Evolutionary conservation across 164 flowering plant species (phyloP).

Genomic region (Aristolochia californica): DNA sequence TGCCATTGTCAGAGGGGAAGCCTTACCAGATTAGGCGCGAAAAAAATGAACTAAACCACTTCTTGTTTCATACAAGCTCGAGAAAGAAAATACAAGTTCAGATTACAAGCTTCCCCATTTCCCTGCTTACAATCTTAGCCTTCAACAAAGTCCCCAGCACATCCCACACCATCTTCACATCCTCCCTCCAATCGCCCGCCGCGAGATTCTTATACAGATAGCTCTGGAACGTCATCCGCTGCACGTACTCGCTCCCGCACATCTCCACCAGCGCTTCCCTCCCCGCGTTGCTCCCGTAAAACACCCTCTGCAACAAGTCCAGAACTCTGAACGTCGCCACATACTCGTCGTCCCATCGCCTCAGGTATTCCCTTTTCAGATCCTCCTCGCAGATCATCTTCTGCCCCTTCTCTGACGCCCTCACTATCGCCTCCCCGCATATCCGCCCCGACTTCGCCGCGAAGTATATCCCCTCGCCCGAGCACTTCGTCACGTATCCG

Average conservation of each 20-base stretch:
- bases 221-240: conserved; percentile 73
- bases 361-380: conserved; percentile 52
- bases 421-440: conserved; percentile 72
- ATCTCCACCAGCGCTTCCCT: conserved; percentile 85
- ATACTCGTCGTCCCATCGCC: conserved; percentile 53
- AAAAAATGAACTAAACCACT: no score
- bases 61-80: no score
- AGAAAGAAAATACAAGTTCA: no score
- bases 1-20: no score
- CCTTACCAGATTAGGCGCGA: no score
- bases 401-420: conserved; percentile 51
- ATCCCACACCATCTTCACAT: conserved; percentile 39
- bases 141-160: conserved; percentile 55
- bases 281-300: conserved; percentile 47
- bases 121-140: conserved; percentile 13
- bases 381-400: conserved; percentile 52
- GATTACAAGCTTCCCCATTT: conserved; percentile 13
- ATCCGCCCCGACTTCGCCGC: conserved; percentile 70
- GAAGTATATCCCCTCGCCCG: conserved; percentile 80
- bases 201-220: conserved; percentile 50
- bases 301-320: conserved; percentile 69
- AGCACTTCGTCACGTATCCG: conserved; percentile 76
- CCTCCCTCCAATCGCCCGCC: conserved; percentile 13
- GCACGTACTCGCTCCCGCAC: conserved; percentile 67
- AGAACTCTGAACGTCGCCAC: conserved; percentile 39